Evolutionary conservation across 148 eudicot genomes (phyloP).

Genomic region (Cornus controversa): DNA sequence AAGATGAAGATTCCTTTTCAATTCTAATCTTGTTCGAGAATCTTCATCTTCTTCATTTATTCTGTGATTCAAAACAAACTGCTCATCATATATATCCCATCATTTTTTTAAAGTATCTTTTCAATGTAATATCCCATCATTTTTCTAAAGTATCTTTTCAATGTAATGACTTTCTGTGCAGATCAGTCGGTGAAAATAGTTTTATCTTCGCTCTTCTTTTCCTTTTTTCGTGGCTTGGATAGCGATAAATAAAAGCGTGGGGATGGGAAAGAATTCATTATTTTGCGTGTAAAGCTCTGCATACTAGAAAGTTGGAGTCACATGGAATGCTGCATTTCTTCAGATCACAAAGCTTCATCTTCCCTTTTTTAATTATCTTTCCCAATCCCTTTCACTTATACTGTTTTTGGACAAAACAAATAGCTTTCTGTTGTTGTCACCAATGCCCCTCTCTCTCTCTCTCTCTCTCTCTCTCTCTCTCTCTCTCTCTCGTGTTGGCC

Average conservation of each 20-base stretch:
- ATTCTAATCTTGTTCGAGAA: too few relatives aligned
- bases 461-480: not conserved
- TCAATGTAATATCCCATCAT: not conserved
- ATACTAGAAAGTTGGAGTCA: not conserved
- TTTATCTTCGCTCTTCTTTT: not conserved
- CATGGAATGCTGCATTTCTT: not conserved
- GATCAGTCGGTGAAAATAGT: not conserved
- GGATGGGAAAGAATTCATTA: constrained; percentile 3
- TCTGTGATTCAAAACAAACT: too few relatives aligned
- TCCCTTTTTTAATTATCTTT: not conserved
- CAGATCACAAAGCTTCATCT: not conserved
- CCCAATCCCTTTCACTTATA: too few relatives aligned
- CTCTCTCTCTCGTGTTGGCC: too few relatives aligned
- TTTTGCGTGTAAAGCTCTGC: not conserved
- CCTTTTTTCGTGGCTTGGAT: not conserved
- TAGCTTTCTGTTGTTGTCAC: not conserved
- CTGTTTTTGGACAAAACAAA: not conserved
- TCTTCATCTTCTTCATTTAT: too few relatives aligned
- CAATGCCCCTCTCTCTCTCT: not conserved
- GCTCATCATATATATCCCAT: too few relatives aligned
- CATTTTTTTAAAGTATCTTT: not conserved
- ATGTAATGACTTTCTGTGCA: constrained; percentile 8
- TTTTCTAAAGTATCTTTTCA: not conserved
- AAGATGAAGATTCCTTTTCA: too few relatives aligned
- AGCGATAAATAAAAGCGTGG: constrained; percentile 29